phyloP scores from a whole-genome alignment of 768 basidiomycete species.

The Tylopilus sp. region DNA sequence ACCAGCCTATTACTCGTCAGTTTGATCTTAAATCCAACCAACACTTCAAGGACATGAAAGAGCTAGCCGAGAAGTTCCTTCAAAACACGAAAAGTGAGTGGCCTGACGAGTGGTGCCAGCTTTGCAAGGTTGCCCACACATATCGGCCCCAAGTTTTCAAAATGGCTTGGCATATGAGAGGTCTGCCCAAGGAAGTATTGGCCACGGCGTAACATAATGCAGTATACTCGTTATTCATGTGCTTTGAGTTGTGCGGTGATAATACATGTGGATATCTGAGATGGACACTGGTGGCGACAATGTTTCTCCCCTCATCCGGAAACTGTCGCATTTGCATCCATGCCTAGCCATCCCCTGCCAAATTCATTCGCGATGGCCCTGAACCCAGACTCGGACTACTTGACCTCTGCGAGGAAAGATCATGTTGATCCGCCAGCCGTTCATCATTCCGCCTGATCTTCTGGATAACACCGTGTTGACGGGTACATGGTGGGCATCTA shows the following conservation, averaged over 20 bases:
- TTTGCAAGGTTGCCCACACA: background rate
- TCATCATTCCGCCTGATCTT: constrained; percentile 89
- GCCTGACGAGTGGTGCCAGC: background rate
- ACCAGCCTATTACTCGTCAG: background rate
- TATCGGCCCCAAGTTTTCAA: background rate
- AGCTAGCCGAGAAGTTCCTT: background rate
- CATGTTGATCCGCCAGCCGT: constrained; percentile 76
- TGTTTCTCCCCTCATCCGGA: background rate
- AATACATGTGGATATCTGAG: too few species aligned
- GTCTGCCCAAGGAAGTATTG: background rate
- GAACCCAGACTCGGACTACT: constrained; percentile 67
- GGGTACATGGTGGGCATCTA: constrained; percentile 88
- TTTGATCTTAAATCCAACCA: background rate
- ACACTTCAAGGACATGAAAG: background rate
- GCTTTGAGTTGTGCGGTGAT: too few species aligned
- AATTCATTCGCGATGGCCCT: constrained; percentile 68
- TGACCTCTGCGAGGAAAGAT: constrained; percentile 72
- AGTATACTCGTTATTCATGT: too few species aligned
- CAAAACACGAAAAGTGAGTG: background rate
- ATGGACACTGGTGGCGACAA: too few species aligned
- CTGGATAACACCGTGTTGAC: constrained; percentile 82
- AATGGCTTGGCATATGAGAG: background rate
- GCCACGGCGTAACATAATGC: too few species aligned
- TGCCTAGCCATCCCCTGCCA: constrained; percentile 55
- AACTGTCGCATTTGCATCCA: background rate